phyloP scores from a whole-genome alignment of 192 early-diverging fungal genomes.

The Geranomyces variabilis region DNA sequence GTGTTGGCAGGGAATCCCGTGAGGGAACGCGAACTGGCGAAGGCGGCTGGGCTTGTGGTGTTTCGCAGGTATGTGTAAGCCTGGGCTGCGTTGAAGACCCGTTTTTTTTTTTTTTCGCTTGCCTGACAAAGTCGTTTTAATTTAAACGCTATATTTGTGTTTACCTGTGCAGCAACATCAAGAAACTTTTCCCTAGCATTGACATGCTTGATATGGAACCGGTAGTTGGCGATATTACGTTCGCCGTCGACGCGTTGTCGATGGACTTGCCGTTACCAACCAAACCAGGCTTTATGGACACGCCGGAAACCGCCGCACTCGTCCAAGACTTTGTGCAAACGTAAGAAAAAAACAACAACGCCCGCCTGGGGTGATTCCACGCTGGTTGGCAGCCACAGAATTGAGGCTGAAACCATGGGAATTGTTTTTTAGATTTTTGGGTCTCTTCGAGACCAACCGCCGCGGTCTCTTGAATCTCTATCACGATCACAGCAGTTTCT shows the following conservation, averaged over 20 bases:
- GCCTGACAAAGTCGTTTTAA: not conserved
- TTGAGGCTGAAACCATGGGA: no score
- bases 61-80: conserved; percentile 17
- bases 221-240: conserved; percentile 41
- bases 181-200: conserved; percentile 47
- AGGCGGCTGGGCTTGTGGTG: conserved; percentile 38
- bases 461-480: conserved; percentile 36
- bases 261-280: conserved; percentile 34
- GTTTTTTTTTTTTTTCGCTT: no score
- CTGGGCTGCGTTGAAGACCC: not conserved
- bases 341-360: conserved; percentile 15
- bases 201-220: conserved; percentile 44
- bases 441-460: not conserved
- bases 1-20: conserved; percentile 45
- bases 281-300: conserved; percentile 43
- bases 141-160: not conserved
- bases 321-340: conserved; percentile 42
- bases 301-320: conserved; percentile 29
- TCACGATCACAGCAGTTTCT: conserved; percentile 38
- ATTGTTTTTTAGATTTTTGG: conserved; percentile 31
- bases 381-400: no score
- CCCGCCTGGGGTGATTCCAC: not conserved
- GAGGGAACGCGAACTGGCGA: conserved; percentile 33
- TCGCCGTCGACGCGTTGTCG: conserved; percentile 29
- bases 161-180: conserved; percentile 37